These are phyloP conservation scores for Penicillium steckii DNA, from an alignment of 495 filamentous ascomycete genomes.

Conservation along the genomic window DNA sequence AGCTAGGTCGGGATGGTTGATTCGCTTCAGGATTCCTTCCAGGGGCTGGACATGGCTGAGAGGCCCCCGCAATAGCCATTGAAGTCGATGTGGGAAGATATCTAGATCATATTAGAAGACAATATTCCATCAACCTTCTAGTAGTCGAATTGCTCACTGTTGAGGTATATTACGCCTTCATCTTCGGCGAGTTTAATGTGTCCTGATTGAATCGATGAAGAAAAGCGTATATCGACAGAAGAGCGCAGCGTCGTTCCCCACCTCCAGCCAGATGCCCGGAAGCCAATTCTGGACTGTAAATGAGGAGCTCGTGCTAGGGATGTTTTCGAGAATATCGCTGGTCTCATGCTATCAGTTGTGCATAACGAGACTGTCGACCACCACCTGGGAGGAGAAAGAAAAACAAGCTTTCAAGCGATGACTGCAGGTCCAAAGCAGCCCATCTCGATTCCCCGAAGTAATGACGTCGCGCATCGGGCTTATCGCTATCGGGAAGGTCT, in stretches of 20 bases:
- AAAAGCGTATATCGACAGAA: constrained; percentile 6
- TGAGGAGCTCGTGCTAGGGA: constrained; percentile 2
- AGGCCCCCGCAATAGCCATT: constrained; percentile 60
- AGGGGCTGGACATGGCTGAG: constrained; percentile 57
- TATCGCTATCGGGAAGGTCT: constrained; percentile 9
- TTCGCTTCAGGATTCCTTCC: constrained; percentile 59
- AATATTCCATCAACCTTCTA: background rate
- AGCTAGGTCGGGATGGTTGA: constrained; percentile 56
- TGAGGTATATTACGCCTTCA: constrained; percentile 85
- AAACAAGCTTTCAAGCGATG: constrained; percentile 8
- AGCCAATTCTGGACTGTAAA: constrained; percentile 2
- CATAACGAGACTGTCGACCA: constrained; percentile 1
- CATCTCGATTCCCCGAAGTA: background rate
- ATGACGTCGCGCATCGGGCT: constrained; percentile 17
- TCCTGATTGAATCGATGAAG: constrained; percentile 47
- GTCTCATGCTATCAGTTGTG: constrained; percentile 12
- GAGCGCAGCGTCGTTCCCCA: constrained; percentile 21
- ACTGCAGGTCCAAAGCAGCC: background rate
- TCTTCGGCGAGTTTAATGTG: constrained; percentile 71
- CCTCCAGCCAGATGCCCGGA: constrained; percentile 3
- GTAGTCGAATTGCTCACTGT: constrained; percentile 57
- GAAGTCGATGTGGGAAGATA: constrained; percentile 77
- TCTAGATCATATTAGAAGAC: constrained; percentile 48
- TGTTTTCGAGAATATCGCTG: constrained; percentile 1
- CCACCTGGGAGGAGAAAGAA: background rate